phyloP scores from a whole-genome alignment of 2,329 filamentous ascomycete genomes.

The Dendrostoma leiphaemia region DNA sequence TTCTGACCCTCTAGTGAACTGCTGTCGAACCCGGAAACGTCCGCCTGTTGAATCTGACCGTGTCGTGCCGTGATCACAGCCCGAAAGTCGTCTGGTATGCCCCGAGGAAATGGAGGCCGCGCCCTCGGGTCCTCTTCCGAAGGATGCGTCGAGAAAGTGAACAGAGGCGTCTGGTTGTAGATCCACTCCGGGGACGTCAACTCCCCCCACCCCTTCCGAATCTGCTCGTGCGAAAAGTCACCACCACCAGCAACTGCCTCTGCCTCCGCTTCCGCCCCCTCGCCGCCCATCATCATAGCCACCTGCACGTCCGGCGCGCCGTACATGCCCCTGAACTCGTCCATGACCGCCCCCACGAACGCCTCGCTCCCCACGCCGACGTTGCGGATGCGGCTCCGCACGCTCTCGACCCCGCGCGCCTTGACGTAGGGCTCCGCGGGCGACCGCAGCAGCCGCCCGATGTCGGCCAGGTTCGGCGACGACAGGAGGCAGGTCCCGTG shows the following conservation, averaged over 20 bases:
- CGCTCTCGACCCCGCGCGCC: constrained; percentile 86
- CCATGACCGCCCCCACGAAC: constrained; percentile 56
- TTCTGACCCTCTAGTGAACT: constrained; percentile 22
- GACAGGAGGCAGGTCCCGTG: constrained; percentile 87
- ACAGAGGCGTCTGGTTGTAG: constrained; percentile 82
- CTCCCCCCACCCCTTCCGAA: constrained; percentile 62
- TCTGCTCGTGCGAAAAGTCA: constrained; percentile 41
- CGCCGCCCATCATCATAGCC: constrained; percentile 34
- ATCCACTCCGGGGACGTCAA: constrained; percentile 71
- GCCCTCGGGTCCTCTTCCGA: constrained; percentile 57
- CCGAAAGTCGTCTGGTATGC: constrained; percentile 41
- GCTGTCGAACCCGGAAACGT: constrained; percentile 24
- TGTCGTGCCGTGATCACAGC: constrained; percentile 37
- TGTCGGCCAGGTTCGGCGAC: constrained; percentile 69
- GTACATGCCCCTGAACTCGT: constrained; percentile 70
- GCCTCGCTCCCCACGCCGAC: constrained; percentile 53
- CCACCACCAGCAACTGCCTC: too few species aligned
- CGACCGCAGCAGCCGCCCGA: constrained; percentile 72
- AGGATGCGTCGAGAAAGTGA: constrained; percentile 65
- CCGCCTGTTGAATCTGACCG: constrained; percentile 32
- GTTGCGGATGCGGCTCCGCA: constrained; percentile 81
- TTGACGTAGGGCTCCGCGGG: constrained; percentile 74
- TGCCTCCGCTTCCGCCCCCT: too few species aligned
- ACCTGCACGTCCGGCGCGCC: constrained; percentile 34
- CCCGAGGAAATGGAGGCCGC: constrained; percentile 47